Evolutionary conservation across 225 moss, liverwort and hornwort genomes (phyloP).

Genomic region (Asterella californica): DNA sequence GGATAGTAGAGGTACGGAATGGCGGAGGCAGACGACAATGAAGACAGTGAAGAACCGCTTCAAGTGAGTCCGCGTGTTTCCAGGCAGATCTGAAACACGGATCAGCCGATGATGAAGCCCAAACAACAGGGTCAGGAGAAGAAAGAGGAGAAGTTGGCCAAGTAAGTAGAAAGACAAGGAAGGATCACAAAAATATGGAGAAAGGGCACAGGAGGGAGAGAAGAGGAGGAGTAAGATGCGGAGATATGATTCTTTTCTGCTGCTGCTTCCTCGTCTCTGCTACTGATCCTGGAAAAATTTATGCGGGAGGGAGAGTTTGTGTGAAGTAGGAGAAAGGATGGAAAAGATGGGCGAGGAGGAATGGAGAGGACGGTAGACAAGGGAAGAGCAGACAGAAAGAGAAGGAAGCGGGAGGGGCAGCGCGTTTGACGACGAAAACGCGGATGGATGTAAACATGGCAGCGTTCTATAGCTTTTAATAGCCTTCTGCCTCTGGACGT

Average conservation of each 20-base stretch:
- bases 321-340: neutral
- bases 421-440: conserved; percentile 11
- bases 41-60: conserved; percentile 12
- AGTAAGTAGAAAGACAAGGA: neutral
- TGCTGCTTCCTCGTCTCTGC: neutral
- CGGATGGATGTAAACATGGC: conserved; percentile 21
- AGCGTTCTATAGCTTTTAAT: conserved; percentile 4
- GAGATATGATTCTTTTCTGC: neutral
- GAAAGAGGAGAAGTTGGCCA: conserved; percentile 1
- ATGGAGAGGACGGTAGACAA: neutral
- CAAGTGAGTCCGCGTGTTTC: neutral
- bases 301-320: neutral
- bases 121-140: neutral
- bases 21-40: neutral
- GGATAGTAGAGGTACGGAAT: neutral
- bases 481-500: neutral
- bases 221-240: conserved; percentile 5
- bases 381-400: neutral
- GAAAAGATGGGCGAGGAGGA: no score
- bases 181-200: neutral
- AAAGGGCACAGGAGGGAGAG: neutral
- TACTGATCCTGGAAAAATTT: neutral
- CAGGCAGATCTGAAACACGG: conserved; percentile 12
- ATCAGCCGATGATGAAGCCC: neutral
- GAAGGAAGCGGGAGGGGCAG: neutral